phyloP scores from a whole-genome alignment of 129 eudicot genomes.

The Pulicaria dysenterica region DNA sequence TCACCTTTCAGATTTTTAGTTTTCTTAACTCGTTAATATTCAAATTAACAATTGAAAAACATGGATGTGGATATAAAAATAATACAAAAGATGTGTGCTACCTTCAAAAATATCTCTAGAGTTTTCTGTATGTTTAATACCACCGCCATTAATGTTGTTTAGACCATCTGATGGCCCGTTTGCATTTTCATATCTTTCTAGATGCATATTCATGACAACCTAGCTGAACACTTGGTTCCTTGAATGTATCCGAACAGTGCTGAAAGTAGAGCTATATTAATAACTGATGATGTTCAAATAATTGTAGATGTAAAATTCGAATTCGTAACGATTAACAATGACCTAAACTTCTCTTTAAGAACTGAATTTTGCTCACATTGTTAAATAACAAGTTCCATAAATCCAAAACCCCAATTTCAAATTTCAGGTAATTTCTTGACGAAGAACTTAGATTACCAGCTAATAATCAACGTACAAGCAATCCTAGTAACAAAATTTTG shows the following conservation, averaged over 20 bases:
- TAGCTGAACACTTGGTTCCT: conserved; percentile 27
- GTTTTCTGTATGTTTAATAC: conserved; percentile 40
- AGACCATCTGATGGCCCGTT: conserved; percentile 42
- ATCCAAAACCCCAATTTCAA: not conserved
- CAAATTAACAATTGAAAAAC: not conserved
- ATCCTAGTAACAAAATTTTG: not conserved
- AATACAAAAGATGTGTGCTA: conserved; percentile 12
- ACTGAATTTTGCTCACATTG: not conserved
- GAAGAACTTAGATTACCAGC: conserved; percentile 21
- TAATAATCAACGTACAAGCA: conserved; percentile 2
- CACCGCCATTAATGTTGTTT: conserved; percentile 38
- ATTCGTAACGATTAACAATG: conserved; percentile 8
- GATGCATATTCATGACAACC: conserved; percentile 51
- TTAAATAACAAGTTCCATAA: not conserved
- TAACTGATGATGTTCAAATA: conserved; percentile 7
- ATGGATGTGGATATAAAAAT: not conserved
- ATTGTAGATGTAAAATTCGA: not conserved
- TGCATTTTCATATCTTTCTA: conserved; percentile 43
- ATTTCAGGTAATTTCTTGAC: conserved; percentile 1
- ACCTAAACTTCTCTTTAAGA: not conserved
- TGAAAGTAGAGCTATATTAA: not conserved
- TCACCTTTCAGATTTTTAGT: not conserved
- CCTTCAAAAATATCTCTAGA: conserved; percentile 37
- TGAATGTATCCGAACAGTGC: conserved; percentile 15
- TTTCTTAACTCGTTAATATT: not conserved